Percentiles rank a stretch among this genome's conserved stretches.
Evolutionary conservation across 108 stramenopile species (phyloP).

Genomic region (Nitzschia sp.): DNA sequence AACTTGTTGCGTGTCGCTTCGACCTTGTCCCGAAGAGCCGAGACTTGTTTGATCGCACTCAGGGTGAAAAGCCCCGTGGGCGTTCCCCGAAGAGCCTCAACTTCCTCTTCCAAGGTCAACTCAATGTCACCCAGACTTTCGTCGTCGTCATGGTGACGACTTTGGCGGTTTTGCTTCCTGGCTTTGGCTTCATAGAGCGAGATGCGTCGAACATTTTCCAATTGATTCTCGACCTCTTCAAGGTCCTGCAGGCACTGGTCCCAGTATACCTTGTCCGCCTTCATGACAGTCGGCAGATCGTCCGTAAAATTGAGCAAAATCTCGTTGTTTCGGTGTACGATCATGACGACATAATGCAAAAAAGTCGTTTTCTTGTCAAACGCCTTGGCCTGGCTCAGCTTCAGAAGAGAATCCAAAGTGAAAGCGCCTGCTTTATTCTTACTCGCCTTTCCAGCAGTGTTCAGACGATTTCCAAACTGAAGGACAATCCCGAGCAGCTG

Average conservation of each 20-base stretch:
- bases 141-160: constrained; percentile 50
- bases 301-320: constrained; percentile 74
- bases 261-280: constrained; percentile 84
- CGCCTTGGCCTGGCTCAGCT: constrained; percentile 94
- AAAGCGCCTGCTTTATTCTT: constrained; percentile 88
- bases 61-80: constrained; percentile 81
- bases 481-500: constrained; percentile 89
- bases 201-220: constrained; percentile 79
- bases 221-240: constrained; percentile 82
- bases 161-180: constrained; percentile 18
- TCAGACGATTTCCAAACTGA: constrained; percentile 91
- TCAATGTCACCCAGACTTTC: constrained; percentile 60
- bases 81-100: constrained; percentile 67
- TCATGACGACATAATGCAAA: constrained; percentile 90
- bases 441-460: constrained; percentile 74
- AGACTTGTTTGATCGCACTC: constrained; percentile 84
- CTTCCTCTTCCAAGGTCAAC: constrained; percentile 80
- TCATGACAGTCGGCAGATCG: constrained; percentile 76
- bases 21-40: constrained; percentile 80
- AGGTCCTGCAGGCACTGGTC: constrained; percentile 80
- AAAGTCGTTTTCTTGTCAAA: constrained; percentile 97
- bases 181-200: constrained; percentile 62
- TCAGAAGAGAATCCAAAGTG: constrained; percentile 91
- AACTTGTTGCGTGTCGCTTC: constrained; percentile 76
- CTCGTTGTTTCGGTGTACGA: constrained; percentile 87